Base-by-base conservation (phyloP, 1,139 yeast species). In the Protomyces gravidus region DNA sequence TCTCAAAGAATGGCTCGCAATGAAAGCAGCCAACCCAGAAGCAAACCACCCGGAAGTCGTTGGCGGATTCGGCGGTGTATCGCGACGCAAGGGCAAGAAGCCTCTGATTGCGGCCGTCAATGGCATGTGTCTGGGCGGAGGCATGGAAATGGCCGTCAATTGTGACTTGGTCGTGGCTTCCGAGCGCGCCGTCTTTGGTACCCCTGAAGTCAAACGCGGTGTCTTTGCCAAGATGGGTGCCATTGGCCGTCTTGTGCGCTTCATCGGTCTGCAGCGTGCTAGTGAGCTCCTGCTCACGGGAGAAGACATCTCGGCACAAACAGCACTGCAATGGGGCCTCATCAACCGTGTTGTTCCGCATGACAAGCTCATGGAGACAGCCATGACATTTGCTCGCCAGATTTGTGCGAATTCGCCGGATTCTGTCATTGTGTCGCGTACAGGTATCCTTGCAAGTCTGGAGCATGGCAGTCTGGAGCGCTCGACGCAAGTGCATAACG, bases 201-300 rank as follows among this genome's bases (percentile, higher is more conserved):
- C 70, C 25, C 73, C 73, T 5, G 73, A 70, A 59, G 70, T 68
- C 21, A 66, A 70, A n/a, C 63, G 70, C 4, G 72, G 73, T 9
- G 70, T 70, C 26, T 62, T 68, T 17, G 73, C 72, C 5, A 55
- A 68, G 39, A 71, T 71, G 5, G 73, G 73, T 5, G 73, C 72
- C 2, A 63, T 70, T 30, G 72, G 72, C 21, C 66, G 73, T 27
- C 47, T 45, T 27, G 48, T 53, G 21, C 47, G 51, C 4, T 46
- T 45, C 21, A 45, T 69, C 48, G 69, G 71, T 1, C 60, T 70
- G 26, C 70, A 70, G 57, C 65, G 70, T 21, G 69, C 73, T 15
- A 63, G 63, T 40, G 70, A 70, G 61, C 61, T 70, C 50, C 72
- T 72, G 1, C 63, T 70, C 6, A 63, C 68, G 5, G 70, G 69